These are phyloP conservation scores for Rhizophagus sp. DNA, from an alignment of 192 early-diverging fungal species.

Conservation along the genomic window DNA sequence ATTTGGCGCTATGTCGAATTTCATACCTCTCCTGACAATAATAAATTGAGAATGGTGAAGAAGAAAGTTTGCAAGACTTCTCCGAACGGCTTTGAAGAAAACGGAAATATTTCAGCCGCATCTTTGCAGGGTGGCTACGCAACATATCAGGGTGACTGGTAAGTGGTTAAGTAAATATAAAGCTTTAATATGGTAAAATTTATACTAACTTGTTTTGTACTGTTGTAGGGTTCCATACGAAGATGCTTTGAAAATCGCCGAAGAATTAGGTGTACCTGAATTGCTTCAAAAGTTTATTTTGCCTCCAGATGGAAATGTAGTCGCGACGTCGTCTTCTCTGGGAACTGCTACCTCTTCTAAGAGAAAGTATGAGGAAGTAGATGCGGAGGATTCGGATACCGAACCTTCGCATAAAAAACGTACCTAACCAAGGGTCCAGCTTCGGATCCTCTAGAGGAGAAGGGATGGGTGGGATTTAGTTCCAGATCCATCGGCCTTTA, in stretches of 20 bases:
- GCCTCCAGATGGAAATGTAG: neutral
- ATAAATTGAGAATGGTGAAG: neutral
- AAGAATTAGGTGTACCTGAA: neutral
- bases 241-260: neutral
- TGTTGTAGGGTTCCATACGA: neutral
- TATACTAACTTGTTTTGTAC: too few relatives aligned
- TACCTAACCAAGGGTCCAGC: neutral
- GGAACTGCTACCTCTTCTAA: neutral
- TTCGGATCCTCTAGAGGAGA: too few relatives aligned
- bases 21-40: neutral
- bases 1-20: neutral
- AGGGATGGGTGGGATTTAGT: too few relatives aligned
- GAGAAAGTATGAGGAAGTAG: neutral
- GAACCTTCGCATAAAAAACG: neutral
- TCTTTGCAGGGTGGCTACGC: neutral
- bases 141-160: neutral
- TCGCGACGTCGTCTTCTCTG: neutral
- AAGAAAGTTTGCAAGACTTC: neutral
- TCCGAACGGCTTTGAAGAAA: neutral
- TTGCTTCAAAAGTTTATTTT: neutral
- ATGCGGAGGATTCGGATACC: neutral
- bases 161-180: neutral
- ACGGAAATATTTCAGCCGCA: neutral
- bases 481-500: too few relatives aligned
- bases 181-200: too few relatives aligned